These are phyloP conservation scores for Eucalyptus cloeziana DNA, from an alignment of 345 rosid genomes.

Conservation along the genomic window DNA sequence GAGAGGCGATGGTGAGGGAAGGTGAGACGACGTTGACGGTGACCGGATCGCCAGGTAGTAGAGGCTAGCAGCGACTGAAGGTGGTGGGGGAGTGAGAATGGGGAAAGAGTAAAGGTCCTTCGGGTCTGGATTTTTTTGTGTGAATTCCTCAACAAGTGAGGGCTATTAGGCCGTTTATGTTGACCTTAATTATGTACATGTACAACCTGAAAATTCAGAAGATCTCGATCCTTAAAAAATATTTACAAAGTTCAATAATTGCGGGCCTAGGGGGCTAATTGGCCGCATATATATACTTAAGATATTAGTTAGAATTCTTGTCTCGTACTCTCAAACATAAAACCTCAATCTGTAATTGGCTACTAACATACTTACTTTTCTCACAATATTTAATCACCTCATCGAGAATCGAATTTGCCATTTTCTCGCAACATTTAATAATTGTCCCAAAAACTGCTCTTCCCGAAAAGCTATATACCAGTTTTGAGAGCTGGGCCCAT, in stretches of 20 bases:
- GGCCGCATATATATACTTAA: not conserved
- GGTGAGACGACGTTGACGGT: not conserved
- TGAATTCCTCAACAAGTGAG: not conserved
- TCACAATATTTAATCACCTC: not conserved
- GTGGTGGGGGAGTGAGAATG: not conserved
- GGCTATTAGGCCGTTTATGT: not conserved
- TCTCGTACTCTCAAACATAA: not conserved
- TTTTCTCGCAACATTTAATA: not conserved
- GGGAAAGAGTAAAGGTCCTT: not conserved
- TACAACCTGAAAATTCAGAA: not conserved
- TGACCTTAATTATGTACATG: not conserved
- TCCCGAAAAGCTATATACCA: not conserved
- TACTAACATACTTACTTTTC: not conserved
- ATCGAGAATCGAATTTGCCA: not conserved
- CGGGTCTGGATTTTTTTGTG: not conserved
- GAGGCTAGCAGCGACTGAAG: not conserved
- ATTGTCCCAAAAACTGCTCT: not conserved
- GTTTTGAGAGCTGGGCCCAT: not conserved
- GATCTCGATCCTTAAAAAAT: not conserved
- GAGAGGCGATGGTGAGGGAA: not conserved
- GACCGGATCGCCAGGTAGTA: not conserved
- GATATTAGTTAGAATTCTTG: not conserved
- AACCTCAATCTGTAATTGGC: not conserved
- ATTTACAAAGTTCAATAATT: not conserved
- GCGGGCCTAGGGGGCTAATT: not conserved